Conservation (phyloP, 2,329 filamentous ascomycete genomes). For the Colletotrichum navitas region DNA sequence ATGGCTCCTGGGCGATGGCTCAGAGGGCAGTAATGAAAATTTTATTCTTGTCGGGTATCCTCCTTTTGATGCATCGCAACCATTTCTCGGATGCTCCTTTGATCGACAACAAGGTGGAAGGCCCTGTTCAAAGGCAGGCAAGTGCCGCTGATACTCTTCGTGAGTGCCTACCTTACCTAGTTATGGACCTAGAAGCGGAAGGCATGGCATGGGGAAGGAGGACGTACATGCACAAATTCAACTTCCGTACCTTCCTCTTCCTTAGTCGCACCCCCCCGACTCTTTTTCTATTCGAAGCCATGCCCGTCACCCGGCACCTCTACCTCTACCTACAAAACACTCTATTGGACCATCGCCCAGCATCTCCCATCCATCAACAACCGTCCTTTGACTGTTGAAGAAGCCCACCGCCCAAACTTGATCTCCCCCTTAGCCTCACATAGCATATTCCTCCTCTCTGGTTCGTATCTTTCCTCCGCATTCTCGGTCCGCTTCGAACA, state of each 20-base stretch:
- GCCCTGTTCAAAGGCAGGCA: neutral
- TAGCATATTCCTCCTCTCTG: neutral
- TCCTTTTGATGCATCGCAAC: neutral
- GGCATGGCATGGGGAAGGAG: neutral
- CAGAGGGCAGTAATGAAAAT: slow-evolving; percentile 4
- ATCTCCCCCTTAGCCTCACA: neutral
- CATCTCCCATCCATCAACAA: neutral
- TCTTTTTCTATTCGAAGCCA: neutral
- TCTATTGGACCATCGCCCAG: neutral
- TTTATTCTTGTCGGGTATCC: neutral
- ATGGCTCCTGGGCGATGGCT: slow-evolving; percentile 11
- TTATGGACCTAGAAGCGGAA: neutral
- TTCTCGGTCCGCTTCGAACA: neutral
- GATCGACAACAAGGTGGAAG: neutral
- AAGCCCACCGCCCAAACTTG: no score
- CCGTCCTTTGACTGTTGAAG: neutral
- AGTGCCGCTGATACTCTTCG: neutral
- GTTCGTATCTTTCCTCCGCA: neutral
- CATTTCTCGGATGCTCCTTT: neutral
- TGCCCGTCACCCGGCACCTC: neutral
- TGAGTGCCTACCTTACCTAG: neutral
- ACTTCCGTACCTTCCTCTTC: neutral
- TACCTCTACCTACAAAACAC: neutral
- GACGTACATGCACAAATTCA: neutral
- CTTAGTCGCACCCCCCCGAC: neutral